A percentile compares a stretch with the other conserved stretches of the same genome.
Evolutionary conservation across 2,329 filamentous ascomycete species (phyloP).

Genomic region (Domatiomyces catenatus): DNA sequence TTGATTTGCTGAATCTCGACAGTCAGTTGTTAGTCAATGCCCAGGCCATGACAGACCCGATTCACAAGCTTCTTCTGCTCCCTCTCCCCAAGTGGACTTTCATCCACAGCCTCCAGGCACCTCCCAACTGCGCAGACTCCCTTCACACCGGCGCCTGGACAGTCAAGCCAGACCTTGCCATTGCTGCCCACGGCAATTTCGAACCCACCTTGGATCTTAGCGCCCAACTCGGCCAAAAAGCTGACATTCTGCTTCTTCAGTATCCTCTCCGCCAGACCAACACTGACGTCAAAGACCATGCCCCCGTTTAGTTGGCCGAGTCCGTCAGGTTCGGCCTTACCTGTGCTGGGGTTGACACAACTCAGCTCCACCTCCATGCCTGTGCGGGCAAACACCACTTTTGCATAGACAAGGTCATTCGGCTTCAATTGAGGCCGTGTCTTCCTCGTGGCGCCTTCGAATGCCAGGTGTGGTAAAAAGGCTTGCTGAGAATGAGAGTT

Average conservation of each 20-base stretch:
- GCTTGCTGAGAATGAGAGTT: constrained; percentile 49
- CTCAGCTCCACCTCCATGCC: constrained; percentile 73
- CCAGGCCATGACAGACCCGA: constrained; percentile 28
- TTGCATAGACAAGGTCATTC: constrained; percentile 76
- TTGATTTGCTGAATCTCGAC: not conserved
- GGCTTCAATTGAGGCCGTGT: constrained; percentile 62
- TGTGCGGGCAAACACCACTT: constrained; percentile 59
- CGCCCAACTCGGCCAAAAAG: constrained; percentile 66
- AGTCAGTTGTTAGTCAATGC: constrained; percentile 15
- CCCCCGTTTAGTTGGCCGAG: constrained; percentile 70
- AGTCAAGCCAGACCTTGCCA: constrained; percentile 82
- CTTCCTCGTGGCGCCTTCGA: constrained; percentile 85
- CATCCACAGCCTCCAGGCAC: constrained; percentile 54
- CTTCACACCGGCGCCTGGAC: constrained; percentile 46
- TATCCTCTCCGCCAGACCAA: constrained; percentile 66
- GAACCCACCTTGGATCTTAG: constrained; percentile 57
- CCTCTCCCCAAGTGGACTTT: constrained; percentile 31
- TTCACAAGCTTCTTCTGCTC: constrained; percentile 34
- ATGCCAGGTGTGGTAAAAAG: constrained; percentile 72
- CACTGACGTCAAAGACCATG: constrained; percentile 69
- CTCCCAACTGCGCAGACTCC: constrained; percentile 64
- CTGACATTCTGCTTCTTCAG: constrained; percentile 51
- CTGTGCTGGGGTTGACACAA: constrained; percentile 72
- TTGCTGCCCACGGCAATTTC: constrained; percentile 91
- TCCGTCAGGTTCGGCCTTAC: constrained; percentile 74